Evolutionary conservation across 2,329 filamentous ascomycete species (phyloP), one percentile per base, ranked within the genome.

Genomic region (Fusarium sp.): DNA sequence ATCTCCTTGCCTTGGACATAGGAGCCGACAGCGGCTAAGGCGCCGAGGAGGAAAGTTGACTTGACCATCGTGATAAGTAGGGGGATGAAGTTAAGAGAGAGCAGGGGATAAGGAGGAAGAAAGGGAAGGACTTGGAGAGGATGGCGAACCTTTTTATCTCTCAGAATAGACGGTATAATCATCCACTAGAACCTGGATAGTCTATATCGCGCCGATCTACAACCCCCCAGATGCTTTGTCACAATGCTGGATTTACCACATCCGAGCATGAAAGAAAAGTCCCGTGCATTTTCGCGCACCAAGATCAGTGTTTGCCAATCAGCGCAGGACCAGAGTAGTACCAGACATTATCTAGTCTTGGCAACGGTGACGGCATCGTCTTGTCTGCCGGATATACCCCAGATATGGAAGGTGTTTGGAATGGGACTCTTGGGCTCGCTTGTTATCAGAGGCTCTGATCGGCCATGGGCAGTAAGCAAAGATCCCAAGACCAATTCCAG

Each of bases 1-100:
- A 73, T 64, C 41, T 73, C 71, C 53, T 73, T 71, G 10, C 46
- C 71, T 13, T 39, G 15, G 3, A 47, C 56, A n/a, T 54, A 45
- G 6, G 68, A 59, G 19, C 27, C 30, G 1, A 67, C 11, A 6
- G 54, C 52, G 39, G 68, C 70, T 4, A 70, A 19, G 2, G 56
- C 35, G 35, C 70, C 44, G 15, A 71, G 27, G 10, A 66, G 37
- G 19, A 70, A 17, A 37, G 59, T 40, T n/a, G 62, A 49, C 35
- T 60, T 70, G 47, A 72, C 70, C 70, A 72, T 72, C n/a, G 15
- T 70, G 62, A 10, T 19, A 2, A 7, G 15, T 40, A 20, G 15
- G 6, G 9, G 10, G 20, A 35, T 11, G 15, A 2, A 11, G 25
- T 8, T 46, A 6, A 22, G 19, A 15, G 27, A 23, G 22, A 7